Percentiles rank a stretch among this genome's conserved stretches.
phyloP scores from a whole-genome alignment of 139 green algal genomes.

The Astrephomene gubernaculifera region DNA sequence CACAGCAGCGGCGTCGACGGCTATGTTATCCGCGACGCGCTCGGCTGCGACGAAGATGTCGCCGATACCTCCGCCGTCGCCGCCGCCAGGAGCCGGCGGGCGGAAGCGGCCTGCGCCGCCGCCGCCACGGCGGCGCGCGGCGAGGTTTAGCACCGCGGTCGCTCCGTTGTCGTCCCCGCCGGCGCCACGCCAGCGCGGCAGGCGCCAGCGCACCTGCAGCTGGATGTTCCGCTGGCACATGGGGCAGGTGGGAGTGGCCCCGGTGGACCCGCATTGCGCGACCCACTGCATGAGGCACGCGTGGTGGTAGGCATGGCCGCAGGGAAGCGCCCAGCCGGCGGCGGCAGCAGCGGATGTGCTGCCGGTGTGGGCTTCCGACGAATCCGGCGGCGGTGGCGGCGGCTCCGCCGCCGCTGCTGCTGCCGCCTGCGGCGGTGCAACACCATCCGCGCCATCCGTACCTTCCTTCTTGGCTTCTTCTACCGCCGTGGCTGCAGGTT shows the following conservation, averaged over 20 bases:
- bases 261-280: conserved; percentile 73
- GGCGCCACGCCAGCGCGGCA: conserved; percentile 8
- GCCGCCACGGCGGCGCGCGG: neutral
- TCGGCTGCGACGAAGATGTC: neutral
- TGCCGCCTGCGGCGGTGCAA: too few species aligned
- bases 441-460: too few species aligned
- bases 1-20: neutral
- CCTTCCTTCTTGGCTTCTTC: too few species aligned
- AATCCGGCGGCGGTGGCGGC: too few species aligned
- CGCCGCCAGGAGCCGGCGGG: neutral
- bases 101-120: neutral
- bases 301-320: conserved; percentile 83
- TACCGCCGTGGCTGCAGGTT: too few species aligned
- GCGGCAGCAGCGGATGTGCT: neutral
- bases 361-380: too few species aligned
- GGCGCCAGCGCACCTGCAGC: conserved; percentile 63
- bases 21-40: neutral
- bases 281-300: conserved; percentile 85
- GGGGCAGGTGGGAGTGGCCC: conserved; percentile 72
- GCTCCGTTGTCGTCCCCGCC: neutral
- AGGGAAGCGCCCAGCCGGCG: conserved; percentile 66
- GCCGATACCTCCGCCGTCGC: neutral
- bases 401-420: neutral
- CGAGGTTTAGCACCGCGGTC: neutral
- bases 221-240: conserved; percentile 83